phyloP scores from a whole-genome alignment of 148 eudicot species.

The Persicaria tinctoria region DNA sequence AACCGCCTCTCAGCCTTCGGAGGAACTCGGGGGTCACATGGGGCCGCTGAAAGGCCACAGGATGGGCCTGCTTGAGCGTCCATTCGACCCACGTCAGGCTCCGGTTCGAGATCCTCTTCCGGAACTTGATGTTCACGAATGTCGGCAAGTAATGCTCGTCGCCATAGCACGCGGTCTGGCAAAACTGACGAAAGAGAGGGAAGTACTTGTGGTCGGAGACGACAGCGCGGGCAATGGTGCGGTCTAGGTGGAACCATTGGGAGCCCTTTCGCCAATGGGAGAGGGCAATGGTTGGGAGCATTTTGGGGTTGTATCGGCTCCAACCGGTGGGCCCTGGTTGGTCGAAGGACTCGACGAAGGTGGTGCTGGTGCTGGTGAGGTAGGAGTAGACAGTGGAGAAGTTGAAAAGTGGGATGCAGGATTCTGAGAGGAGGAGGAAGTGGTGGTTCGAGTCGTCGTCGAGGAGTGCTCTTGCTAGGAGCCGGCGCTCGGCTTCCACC shows the following conservation, averaged over 20 bases:
- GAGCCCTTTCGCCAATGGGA: slow-evolving; percentile 75
- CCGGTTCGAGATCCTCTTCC: slow-evolving; percentile 39
- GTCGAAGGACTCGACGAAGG: slow-evolving; percentile 53
- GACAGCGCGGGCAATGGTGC: slow-evolving; percentile 42
- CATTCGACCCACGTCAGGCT: slow-evolving; percentile 82
- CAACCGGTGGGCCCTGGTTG: slow-evolving; percentile 40
- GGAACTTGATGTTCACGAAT: slow-evolving; percentile 33
- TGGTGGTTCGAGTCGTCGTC: slow-evolving; percentile 48
- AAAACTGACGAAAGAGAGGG: slow-evolving; percentile 33
- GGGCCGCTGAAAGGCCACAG: background rate
- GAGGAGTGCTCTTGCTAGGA: slow-evolving; percentile 64
- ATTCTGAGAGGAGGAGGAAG: slow-evolving; percentile 67
- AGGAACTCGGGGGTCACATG: slow-evolving; percentile 16
- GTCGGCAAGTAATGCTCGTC: slow-evolving; percentile 85
- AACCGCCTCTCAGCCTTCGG: slow-evolving; percentile 31
- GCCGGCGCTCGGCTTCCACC: slow-evolving; percentile 78
- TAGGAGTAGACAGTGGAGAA: slow-evolving; percentile 60
- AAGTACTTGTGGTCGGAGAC: slow-evolving; percentile 38
- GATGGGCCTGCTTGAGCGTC: slow-evolving; percentile 34
- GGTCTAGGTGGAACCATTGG: slow-evolving; percentile 74
- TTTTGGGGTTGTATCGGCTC: slow-evolving; percentile 42
- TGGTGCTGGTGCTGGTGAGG: slow-evolving; percentile 31
- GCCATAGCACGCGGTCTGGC: slow-evolving; percentile 35
- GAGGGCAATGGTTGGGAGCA: slow-evolving; percentile 40
- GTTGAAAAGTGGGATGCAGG: slow-evolving; percentile 75